Evolutionary conservation across 2,329 filamentous ascomycete species (phyloP).

Genomic region (Cryphonectria parasitica): DNA sequence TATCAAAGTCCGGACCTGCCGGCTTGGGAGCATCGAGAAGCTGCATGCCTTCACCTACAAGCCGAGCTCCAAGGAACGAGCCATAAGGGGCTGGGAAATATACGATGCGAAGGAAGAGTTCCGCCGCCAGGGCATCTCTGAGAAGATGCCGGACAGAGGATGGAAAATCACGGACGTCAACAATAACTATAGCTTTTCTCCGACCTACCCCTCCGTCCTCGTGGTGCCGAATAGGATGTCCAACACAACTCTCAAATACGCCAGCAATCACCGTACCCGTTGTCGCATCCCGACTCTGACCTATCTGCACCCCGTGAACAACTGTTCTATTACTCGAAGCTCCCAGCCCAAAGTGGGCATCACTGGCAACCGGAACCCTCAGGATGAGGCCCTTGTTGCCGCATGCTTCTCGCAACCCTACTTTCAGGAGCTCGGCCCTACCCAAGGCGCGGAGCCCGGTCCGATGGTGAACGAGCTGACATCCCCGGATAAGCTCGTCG

Average conservation of each 20-base stretch:
- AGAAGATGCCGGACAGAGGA: conserved; percentile 74
- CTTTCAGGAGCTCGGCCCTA: conserved; percentile 43
- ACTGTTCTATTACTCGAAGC: conserved; percentile 93
- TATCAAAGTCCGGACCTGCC: conserved; percentile 80
- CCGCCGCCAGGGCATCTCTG: conserved; percentile 82
- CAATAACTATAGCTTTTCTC: conserved; percentile 84
- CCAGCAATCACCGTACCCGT: conserved; percentile 84
- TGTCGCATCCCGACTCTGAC: conserved; percentile 86
- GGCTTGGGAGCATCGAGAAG: conserved; percentile 80
- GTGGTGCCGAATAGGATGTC: conserved; percentile 88
- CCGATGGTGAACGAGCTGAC: conserved; percentile 57
- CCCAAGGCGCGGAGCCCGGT: conserved; percentile 42
- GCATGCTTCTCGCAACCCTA: conserved; percentile 84
- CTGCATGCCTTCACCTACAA: conserved; percentile 89
- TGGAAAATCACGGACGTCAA: conserved; percentile 95
- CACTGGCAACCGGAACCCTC: conserved; percentile 84
- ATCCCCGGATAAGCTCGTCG: conserved; percentile 59
- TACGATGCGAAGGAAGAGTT: conserved; percentile 90
- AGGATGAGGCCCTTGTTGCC: conserved; percentile 91
- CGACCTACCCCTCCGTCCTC: conserved; percentile 86
- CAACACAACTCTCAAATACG: conserved; percentile 96
- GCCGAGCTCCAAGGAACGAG: conserved; percentile 60
- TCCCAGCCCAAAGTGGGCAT: conserved; percentile 91
- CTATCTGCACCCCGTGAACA: conserved; percentile 96
- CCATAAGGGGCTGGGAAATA: conserved; percentile 77